Conservation (phyloP, 257 asterid species). For the Rehmannia glutinosa region DNA sequence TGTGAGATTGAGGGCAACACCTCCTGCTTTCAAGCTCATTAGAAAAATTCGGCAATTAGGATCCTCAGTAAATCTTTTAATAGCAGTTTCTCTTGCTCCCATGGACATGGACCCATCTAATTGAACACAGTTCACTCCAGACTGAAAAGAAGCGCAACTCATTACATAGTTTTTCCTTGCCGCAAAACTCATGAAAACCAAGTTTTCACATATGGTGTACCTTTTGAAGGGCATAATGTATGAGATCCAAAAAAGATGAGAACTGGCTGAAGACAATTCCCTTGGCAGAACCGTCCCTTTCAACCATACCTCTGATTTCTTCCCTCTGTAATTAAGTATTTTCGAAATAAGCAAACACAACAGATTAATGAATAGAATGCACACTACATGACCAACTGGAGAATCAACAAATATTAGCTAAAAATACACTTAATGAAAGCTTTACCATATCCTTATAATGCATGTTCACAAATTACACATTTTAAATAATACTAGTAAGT, state of each 20-base stretch:
- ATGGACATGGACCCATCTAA: conserved; percentile 89
- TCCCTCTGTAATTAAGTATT: conserved; percentile 62
- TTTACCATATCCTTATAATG: neutral
- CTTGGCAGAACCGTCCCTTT: conserved; percentile 97
- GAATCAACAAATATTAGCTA: neutral
- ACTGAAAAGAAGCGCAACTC: conserved; percentile 39
- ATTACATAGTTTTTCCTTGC: neutral
- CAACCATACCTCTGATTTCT: conserved; percentile 90
- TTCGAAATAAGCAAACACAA: conserved; percentile 8
- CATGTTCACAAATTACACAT: neutral
- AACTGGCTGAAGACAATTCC: conserved; percentile 96
- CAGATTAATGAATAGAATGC: neutral
- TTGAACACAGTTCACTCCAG: conserved; percentile 71
- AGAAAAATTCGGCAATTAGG: conserved; percentile 84
- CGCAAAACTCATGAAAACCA: neutral
- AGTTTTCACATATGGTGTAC: conserved; percentile 26
- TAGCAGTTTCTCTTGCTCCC: conserved; percentile 83
- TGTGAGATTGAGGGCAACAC: conserved; percentile 96
- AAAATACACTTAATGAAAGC: neutral
- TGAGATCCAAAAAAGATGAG: conserved; percentile 91
- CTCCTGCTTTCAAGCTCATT: conserved; percentile 97
- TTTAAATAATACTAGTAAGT: no score
- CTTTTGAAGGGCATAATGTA: conserved; percentile 78
- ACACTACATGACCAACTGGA: neutral
- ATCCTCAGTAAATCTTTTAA: conserved; percentile 67